These are phyloP conservation scores for Alternaria sp. DNA, from an alignment of 2,329 filamentous ascomycete species.

Conservation along the genomic window DNA sequence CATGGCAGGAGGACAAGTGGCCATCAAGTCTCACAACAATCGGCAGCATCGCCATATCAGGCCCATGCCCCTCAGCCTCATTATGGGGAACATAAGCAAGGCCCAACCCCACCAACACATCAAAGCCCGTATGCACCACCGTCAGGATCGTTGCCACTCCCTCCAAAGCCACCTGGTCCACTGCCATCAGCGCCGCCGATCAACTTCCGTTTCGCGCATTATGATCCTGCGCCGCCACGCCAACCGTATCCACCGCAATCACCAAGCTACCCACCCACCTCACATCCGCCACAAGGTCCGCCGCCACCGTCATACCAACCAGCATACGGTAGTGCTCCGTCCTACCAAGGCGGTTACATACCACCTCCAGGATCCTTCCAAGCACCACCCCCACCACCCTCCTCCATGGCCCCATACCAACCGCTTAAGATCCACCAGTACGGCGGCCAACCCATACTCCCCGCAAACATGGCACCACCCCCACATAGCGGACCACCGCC, in stretches of 20 bases:
- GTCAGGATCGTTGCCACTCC: constrained; percentile 27
- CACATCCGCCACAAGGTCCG: constrained; percentile 25
- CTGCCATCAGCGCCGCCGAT: constrained; percentile 31
- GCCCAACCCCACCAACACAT: constrained; percentile 28
- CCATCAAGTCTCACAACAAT: constrained; percentile 33
- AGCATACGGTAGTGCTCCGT: constrained; percentile 25
- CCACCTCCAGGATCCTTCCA: constrained; percentile 44
- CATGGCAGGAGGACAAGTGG: constrained; percentile 36
- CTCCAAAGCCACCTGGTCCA: constrained; percentile 39
- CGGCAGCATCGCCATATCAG: constrained; percentile 31
- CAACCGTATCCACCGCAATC: constrained; percentile 30
- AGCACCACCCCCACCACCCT: constrained; percentile 38
- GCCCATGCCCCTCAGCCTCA: constrained; percentile 33
- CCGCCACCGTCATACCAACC: constrained; percentile 57
- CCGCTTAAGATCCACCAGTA: constrained; percentile 49
- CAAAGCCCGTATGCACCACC: constrained; percentile 43
- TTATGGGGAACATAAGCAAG: constrained; percentile 28
- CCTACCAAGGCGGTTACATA: constrained; percentile 39
- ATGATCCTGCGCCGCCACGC: constrained; percentile 40
- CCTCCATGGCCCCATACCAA: constrained; percentile 32
- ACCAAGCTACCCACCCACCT: constrained; percentile 27
- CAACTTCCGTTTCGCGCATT: constrained; percentile 46
- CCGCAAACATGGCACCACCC: constrained; percentile 46
- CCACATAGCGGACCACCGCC: constrained; percentile 14
- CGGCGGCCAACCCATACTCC: constrained; percentile 49